Conservation (phyloP, 2,329 filamentous ascomycete genomes). For the Aciculosporium take region DNA sequence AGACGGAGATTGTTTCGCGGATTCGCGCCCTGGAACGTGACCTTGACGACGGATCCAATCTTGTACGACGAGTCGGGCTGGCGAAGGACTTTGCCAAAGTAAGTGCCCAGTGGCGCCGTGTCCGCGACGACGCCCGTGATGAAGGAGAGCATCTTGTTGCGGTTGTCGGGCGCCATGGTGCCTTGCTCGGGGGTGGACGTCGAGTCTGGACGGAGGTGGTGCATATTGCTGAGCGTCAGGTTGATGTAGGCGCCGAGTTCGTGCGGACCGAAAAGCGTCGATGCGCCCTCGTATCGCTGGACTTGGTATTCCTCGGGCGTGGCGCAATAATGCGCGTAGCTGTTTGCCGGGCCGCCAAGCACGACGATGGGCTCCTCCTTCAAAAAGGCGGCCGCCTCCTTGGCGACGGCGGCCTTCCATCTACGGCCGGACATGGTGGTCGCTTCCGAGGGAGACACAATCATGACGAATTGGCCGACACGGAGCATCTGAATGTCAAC, state of each 20-base stretch:
- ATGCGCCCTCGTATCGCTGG: constrained; percentile 91
- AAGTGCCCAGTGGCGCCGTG: constrained; percentile 45
- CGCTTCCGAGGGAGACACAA: constrained; percentile 75
- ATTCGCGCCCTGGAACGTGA: constrained; percentile 72
- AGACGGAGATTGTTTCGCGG: constrained; percentile 76
- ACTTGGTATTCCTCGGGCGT: constrained; percentile 69
- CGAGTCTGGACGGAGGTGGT: constrained; percentile 25
- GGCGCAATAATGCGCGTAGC: constrained; percentile 70
- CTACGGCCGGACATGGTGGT: constrained; percentile 85
- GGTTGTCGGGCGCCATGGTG: constrained; percentile 62
- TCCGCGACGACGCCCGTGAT: constrained; percentile 71
- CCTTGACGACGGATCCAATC: constrained; percentile 47
- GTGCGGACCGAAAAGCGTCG: constrained; percentile 73
- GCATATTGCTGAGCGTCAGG: constrained; percentile 51
- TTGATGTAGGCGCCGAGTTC: constrained; percentile 81
- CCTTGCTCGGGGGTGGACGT: constrained; percentile 32
- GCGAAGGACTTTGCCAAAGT: constrained; percentile 53
- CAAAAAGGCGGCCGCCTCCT: constrained; percentile 33
- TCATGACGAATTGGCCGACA: constrained; percentile 70
- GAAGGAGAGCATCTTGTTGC: constrained; percentile 60
- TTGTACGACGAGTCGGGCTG: constrained; percentile 40
- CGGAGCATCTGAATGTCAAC: constrained; percentile 79
- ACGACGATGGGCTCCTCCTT: constrained; percentile 56
- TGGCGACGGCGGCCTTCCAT: constrained; percentile 59
- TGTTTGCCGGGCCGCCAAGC: constrained; percentile 78